Evolutionary conservation across 1,284 basidiomycete genomes (phyloP).

Genomic region (Boletus mariae): DNA sequence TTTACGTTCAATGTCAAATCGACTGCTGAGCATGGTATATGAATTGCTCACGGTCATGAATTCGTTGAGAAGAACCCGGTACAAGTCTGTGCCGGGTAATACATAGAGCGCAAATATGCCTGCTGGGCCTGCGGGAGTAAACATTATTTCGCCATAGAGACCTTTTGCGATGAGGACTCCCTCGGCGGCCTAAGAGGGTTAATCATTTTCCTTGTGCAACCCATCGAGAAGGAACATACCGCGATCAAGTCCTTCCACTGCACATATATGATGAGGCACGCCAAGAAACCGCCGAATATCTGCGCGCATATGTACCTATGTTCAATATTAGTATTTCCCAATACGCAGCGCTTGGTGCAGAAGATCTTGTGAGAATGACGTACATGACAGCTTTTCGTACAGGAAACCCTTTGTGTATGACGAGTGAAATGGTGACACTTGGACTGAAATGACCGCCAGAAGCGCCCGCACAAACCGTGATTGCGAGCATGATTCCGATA

Average conservation of each 20-base stretch:
- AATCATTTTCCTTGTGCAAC: background rate
- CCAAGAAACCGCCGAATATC: conserved; percentile 60
- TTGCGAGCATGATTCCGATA: conserved; percentile 59
- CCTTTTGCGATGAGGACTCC: conserved; percentile 41
- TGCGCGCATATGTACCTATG: conserved; percentile 61
- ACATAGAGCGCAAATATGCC: conserved; percentile 60
- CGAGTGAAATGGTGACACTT: conserved; percentile 52
- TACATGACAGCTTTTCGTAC: conserved; percentile 50
- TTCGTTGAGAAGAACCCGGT: conserved; percentile 61
- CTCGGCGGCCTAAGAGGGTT: conserved; percentile 35
- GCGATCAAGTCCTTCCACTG: conserved; percentile 57
- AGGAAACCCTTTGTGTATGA: conserved; percentile 56
- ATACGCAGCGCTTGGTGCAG: background rate
- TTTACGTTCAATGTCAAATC: conserved; percentile 25
- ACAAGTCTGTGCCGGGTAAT: conserved; percentile 46
- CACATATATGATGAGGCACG: conserved; percentile 54
- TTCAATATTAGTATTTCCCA: conserved; percentile 2
- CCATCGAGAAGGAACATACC: conserved; percentile 20
- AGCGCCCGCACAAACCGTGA: conserved; percentile 48
- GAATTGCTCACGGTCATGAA: conserved; percentile 52
- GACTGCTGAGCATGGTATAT: background rate
- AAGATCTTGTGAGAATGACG: conserved; percentile 10
- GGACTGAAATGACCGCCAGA: conserved; percentile 69
- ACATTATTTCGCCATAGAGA: conserved; percentile 41
- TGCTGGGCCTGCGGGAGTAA: conserved; percentile 57